Base-by-base conservation (phyloP, 202 grass and related monocot genomes). In the Zoysia matrella region DNA sequence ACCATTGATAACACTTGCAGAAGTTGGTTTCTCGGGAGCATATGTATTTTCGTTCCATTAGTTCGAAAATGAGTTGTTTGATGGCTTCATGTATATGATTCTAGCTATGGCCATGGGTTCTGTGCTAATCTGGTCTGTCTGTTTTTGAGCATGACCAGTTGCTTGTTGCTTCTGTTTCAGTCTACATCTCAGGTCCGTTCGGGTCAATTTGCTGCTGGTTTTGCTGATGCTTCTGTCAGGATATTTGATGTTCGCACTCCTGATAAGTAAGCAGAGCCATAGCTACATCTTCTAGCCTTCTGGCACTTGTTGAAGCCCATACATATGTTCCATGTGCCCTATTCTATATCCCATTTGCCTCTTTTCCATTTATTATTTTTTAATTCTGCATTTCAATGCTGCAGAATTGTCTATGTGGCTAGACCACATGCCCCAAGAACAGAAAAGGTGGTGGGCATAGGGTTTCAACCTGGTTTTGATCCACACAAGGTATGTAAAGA, bases 401-500 rank as follows among this genome's bases (percentile, higher is more conserved):
- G 45, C 72, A 99, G 96, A 75, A 72, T 69, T 41, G 85, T 90
- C 55, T 99, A 81, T 85, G 82, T 63, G 63, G 91, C 93, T 53
- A 88, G 68, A 76, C 96, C 93, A 40, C 96, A 99, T 90, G 81
- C 80, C 63, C 93, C 92, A 74, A 92, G 83, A 80, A 86, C 94
- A 68, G 96, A 94, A 73, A 91, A 80, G 55, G 91, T 99, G 80
- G 93, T 99, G 45, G 96, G 96, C 63, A 84, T 99, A 83, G 96
- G 96, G 14, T 99, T 99, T 90, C 96, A 99, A 67, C 91, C 96
- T 81, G 91, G 85, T 7, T 83, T 89, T 82, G 93, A 99, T 87
- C 87, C 93, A 80, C 87, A 85, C 52, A 99, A 96, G 93, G 96
- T 99, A 87, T 80, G 57, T 68, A 63, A 84, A 63, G 62, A 63